phyloP scores from a whole-genome alignment of 345 rosid species.

The Eucalyptus polyanthemos region DNA sequence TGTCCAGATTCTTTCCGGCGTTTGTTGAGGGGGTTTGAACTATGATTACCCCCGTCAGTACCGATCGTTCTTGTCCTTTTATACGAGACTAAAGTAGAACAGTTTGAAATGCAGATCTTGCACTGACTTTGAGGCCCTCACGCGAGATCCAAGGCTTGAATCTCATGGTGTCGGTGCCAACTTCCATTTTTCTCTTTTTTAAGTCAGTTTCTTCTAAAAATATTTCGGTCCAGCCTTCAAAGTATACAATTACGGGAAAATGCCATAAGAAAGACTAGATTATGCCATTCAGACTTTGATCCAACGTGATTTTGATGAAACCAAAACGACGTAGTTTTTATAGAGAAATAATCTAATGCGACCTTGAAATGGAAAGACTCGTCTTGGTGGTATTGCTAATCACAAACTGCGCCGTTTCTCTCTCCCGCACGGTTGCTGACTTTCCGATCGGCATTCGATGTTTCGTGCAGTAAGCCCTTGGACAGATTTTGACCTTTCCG shows the following conservation, averaged over 20 bases:
- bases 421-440: background rate
- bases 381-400: background rate
- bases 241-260: background rate
- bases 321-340: background rate
- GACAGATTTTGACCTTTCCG: conserved; percentile 11
- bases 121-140: background rate
- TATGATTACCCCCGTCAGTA: background rate
- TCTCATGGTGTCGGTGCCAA: background rate
- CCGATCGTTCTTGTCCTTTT: background rate
- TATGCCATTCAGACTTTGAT: background rate
- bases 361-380: background rate
- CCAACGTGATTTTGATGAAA: background rate
- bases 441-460: background rate
- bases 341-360: background rate
- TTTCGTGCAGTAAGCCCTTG: conserved; percentile 2
- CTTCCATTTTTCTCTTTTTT: background rate
- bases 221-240: background rate
- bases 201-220: background rate
- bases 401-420: background rate
- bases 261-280: background rate
- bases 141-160: background rate
- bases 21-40: background rate
- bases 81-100: background rate
- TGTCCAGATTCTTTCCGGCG: background rate
- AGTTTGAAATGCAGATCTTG: background rate